Evolutionary conservation across 2,329 filamentous ascomycete genomes (phyloP).

Genomic region (Penicillium sp.): DNA sequence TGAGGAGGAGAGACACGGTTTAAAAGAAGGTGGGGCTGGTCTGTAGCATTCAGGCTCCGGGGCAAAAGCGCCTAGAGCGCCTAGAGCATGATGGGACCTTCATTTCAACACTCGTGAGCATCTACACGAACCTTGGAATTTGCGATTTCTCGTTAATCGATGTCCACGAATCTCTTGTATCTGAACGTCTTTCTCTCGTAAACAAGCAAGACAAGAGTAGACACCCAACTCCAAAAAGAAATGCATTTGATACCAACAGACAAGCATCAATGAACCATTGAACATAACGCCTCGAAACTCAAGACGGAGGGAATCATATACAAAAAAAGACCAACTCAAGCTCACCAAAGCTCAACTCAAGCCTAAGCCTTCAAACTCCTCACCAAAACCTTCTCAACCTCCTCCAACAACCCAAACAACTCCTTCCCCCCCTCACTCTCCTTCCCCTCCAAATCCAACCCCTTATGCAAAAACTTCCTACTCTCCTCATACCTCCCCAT

Average conservation of each 20-base stretch:
- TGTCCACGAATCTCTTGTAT: too few species aligned
- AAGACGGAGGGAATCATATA: not conserved
- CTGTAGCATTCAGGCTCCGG: too few species aligned
- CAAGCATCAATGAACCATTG: not conserved
- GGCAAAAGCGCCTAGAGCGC: too few species aligned
- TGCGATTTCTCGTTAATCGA: too few species aligned
- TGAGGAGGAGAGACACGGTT: too few species aligned
- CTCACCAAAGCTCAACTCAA: not conserved
- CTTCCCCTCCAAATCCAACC: slow-evolving; percentile 77
- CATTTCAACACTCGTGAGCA: too few species aligned
- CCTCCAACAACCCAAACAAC: slow-evolving; percentile 61
- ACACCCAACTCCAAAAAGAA: not conserved
- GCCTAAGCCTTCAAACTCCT: slow-evolving; percentile 16
- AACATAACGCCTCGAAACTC: not conserved
- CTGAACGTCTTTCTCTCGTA: too few species aligned
- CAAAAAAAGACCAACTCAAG: not conserved
- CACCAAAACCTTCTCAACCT: slow-evolving; percentile 66
- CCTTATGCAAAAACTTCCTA: slow-evolving; percentile 72
- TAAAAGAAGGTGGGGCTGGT: too few species aligned
- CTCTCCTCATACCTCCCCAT: slow-evolving; percentile 89
- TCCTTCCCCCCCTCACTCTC: slow-evolving; percentile 52
- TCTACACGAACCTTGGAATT: too few species aligned
- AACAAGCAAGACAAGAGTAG: too few species aligned
- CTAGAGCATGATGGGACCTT: too few species aligned
- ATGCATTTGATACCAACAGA: not conserved